These are phyloP conservation scores for Oryza officinalis DNA, from an alignment of 176 grass and related monocot species.

Conservation along the genomic window DNA sequence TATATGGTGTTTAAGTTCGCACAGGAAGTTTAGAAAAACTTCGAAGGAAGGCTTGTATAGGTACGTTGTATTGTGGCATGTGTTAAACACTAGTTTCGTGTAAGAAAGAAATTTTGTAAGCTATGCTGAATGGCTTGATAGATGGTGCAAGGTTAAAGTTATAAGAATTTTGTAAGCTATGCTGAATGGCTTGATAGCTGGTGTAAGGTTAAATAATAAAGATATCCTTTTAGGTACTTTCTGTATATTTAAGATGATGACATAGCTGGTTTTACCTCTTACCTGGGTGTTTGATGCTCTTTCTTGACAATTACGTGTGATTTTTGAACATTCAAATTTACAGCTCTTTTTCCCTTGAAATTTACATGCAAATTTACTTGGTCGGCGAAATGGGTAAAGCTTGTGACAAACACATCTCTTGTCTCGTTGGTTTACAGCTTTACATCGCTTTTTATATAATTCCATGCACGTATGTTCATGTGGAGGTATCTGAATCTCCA, in stretches of 20 bases:
- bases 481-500: neutral
- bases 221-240: neutral
- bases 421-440: neutral
- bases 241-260: neutral
- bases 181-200: no score
- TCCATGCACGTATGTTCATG: neutral
- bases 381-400: neutral
- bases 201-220: no score
- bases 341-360: no score
- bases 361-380: neutral
- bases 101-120: conserved; percentile 11
- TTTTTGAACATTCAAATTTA: neutral
- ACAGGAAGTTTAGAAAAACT: neutral
- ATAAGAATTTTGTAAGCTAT: no score
- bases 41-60: conserved; percentile 24
- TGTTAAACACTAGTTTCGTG: neutral
- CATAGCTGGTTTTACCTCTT: neutral
- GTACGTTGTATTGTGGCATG: neutral
- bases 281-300: neutral
- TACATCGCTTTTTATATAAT: neutral
- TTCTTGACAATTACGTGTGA: neutral
- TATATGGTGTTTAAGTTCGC: neutral
- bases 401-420: neutral
- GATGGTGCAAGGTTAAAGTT: neutral
- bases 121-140: neutral